Conservation (phyloP, 83 land plant species). For the Picea mariana region DNA sequence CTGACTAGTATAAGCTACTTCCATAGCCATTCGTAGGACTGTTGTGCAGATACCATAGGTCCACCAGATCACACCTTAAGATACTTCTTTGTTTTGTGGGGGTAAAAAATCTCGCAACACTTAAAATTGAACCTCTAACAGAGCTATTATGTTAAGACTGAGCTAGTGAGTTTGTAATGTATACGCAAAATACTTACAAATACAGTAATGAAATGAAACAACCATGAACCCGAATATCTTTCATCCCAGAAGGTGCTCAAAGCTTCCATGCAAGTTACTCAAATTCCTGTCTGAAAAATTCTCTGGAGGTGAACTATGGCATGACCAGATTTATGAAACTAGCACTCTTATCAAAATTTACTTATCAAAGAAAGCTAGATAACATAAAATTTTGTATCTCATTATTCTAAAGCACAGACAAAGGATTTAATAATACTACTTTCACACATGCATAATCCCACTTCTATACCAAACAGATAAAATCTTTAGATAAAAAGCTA, state of each 20-base stretch:
- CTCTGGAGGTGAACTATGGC: neutral
- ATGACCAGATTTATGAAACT: neutral
- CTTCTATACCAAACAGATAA: neutral
- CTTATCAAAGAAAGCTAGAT: neutral
- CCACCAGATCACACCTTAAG: neutral
- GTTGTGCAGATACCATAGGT: no score
- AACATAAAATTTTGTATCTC: neutral
- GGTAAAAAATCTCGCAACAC: neutral
- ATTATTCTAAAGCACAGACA: neutral
- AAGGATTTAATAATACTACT: neutral
- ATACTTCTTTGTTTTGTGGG: neutral
- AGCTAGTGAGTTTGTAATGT: neutral
- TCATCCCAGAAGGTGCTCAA: no score
- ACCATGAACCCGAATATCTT: no score
- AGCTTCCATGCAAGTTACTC: neutral
- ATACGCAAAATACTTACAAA: no score
- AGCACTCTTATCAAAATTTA: neutral
- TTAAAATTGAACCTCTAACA: neutral
- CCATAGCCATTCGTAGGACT: no score
- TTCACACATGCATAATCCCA: neutral
- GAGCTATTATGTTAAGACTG: neutral
- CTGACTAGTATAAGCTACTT: no score
- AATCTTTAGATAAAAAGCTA: neutral
- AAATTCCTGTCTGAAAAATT: conserved; percentile 3
- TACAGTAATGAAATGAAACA: no score